These are phyloP conservation scores for Aspergillus sp. DNA, from an alignment of 2,329 filamentous ascomycete genomes.

Conservation along the genomic window DNA sequence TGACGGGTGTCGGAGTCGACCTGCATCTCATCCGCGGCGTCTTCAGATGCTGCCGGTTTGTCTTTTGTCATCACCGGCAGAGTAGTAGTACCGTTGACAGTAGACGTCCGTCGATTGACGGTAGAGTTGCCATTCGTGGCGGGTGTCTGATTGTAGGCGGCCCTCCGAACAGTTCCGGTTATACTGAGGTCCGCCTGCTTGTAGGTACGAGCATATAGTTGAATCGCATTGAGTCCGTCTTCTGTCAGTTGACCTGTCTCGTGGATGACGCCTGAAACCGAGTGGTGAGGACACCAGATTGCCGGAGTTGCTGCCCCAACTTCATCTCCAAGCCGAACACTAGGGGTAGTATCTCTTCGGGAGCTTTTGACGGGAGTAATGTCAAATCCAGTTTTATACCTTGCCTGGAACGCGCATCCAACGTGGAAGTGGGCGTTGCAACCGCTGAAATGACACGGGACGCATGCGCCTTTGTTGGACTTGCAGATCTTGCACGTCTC, in stretches of 20 bases:
- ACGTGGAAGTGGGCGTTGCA: slow-evolving; percentile 71
- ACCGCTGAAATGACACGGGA: slow-evolving; percentile 70
- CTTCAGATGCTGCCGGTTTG: slow-evolving; percentile 30
- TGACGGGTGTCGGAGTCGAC: slow-evolving; percentile 35
- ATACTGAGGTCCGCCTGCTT: slow-evolving; percentile 92
- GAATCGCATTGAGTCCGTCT: slow-evolving; percentile 75
- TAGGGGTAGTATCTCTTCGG: slow-evolving; percentile 76
- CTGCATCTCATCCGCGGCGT: slow-evolving; percentile 34
- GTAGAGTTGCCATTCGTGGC: slow-evolving; percentile 37
- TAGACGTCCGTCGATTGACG: slow-evolving; percentile 61
- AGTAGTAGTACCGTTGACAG: slow-evolving; percentile 47
- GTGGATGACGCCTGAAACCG: slow-evolving; percentile 74
- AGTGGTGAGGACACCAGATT: slow-evolving; percentile 91
- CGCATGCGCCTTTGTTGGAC: slow-evolving; percentile 73
- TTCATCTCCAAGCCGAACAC: slow-evolving; percentile 80
- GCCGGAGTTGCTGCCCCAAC: slow-evolving; percentile 81
- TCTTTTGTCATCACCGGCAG: slow-evolving; percentile 30
- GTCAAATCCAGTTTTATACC: slow-evolving; percentile 86
- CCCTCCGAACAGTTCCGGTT: slow-evolving; percentile 91
- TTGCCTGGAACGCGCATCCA: slow-evolving; percentile 83
- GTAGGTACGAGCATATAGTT: slow-evolving; percentile 84
- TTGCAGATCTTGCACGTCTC: slow-evolving; percentile 86
- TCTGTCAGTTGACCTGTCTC: slow-evolving; percentile 76
- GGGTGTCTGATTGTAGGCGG: slow-evolving; percentile 65
- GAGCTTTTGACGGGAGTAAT: slow-evolving; percentile 88